A percentile compares a stretch with the other conserved stretches of the same genome.
Evolutionary conservation across 2,329 filamentous ascomycete genomes (phyloP).

Genomic region (Cladosporium velox): DNA sequence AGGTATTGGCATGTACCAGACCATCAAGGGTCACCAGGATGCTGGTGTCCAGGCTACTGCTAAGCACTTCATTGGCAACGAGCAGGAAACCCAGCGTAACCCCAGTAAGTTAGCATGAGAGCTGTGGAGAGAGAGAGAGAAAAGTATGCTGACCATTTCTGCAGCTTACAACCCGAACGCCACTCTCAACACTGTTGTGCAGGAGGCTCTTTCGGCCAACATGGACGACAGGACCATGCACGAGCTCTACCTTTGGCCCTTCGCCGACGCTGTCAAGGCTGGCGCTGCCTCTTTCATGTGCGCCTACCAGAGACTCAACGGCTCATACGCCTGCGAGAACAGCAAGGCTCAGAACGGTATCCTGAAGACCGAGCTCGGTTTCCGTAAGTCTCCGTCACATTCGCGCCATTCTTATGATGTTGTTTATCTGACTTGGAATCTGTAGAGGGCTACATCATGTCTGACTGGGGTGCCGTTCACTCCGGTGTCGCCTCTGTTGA

Average conservation of each 20-base stretch:
- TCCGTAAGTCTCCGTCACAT: slow-evolving; percentile 47
- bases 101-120: neutral
- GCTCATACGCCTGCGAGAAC: slow-evolving; percentile 63
- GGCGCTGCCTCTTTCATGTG: slow-evolving; percentile 34
- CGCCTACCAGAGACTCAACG: slow-evolving; percentile 57
- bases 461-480: slow-evolving; percentile 65
- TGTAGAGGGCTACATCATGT: slow-evolving; percentile 59
- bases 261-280: slow-evolving; percentile 28
- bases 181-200: slow-evolving; percentile 25
- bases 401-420: neutral
- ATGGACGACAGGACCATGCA: slow-evolving; percentile 31
- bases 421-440: slow-evolving; percentile 43
- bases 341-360: slow-evolving; percentile 67
- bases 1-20: slow-evolving; percentile 49
- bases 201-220: slow-evolving; percentile 40
- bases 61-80: slow-evolving; percentile 21
- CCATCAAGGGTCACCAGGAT: slow-evolving; percentile 52
- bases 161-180: slow-evolving; percentile 10
- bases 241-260: slow-evolving; percentile 31
- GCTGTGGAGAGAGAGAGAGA: neutral
- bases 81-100: slow-evolving; percentile 23
- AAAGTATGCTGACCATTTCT: neutral
- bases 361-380: slow-evolving; percentile 71
- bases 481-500: slow-evolving; percentile 61
- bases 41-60: slow-evolving; percentile 40